Percentiles rank a stretch among this genome's conserved stretches.
Conservation (phyloP, 192 early-diverging fungal genomes). For the Globomyces pollinis-pini region DNA sequence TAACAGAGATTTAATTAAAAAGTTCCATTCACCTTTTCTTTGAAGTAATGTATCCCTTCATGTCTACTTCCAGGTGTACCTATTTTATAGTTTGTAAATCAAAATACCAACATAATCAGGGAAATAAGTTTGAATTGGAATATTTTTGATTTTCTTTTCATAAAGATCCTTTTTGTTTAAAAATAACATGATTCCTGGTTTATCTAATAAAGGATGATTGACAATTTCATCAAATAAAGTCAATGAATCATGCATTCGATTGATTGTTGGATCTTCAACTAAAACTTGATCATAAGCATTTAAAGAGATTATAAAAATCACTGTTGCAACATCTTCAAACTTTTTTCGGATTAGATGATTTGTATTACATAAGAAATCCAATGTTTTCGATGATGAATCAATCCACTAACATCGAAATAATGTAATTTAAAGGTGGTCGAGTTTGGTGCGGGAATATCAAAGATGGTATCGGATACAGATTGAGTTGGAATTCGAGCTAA, state of each 20-base stretch:
- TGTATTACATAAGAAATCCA: slow-evolving; percentile 7
- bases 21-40: neutral
- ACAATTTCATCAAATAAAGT: slow-evolving; percentile 5
- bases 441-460: neutral
- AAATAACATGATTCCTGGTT: slow-evolving; percentile 22
- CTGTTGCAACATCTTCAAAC: slow-evolving; percentile 12
- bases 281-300: neutral
- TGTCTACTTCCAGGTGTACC: slow-evolving; percentile 1
- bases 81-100: neutral
- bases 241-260: slow-evolving; percentile 10
- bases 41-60: neutral
- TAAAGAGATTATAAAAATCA: neutral
- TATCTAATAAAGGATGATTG: neutral
- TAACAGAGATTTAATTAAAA: neutral
- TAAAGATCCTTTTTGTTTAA: slow-evolving; percentile 35
- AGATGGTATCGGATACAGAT: neutral
- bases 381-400: neutral
- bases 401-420: neutral
- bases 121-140: slow-evolving; percentile 16
- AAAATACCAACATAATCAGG: slow-evolving; percentile 21
- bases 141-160: slow-evolving; percentile 29
- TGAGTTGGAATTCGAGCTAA: neutral
- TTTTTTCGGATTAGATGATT: no score
- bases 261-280: slow-evolving; percentile 5
- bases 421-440: no score